These are phyloP conservation scores for Botrytis elliptica DNA, from an alignment of 2,329 filamentous ascomycete genomes.

Conservation along the genomic window DNA sequence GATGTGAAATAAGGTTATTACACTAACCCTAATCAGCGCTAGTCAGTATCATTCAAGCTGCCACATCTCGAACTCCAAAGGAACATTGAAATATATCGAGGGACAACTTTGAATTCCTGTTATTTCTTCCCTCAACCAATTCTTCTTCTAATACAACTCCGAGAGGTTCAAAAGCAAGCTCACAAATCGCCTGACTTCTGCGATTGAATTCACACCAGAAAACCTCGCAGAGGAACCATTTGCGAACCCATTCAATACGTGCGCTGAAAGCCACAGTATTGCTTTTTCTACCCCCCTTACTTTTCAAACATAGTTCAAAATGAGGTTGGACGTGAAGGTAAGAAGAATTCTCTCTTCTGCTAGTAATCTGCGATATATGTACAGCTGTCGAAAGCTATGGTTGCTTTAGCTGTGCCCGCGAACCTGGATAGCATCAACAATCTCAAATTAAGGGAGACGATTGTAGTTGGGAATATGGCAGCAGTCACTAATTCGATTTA, in stretches of 20 bases:
- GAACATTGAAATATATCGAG: slow-evolving; percentile 8
- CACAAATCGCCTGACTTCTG: not conserved
- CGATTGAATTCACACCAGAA: not conserved
- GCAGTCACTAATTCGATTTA: slow-evolving; percentile 40
- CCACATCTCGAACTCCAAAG: slow-evolving; percentile 21
- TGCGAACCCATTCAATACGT: slow-evolving; percentile 18
- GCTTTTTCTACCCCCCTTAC: slow-evolving; percentile 28
- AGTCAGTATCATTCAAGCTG: slow-evolving; percentile 22
- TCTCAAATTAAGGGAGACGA: slow-evolving; percentile 29
- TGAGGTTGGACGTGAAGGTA: slow-evolving; percentile 62
- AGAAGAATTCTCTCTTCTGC: slow-evolving; percentile 28
- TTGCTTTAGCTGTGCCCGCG: slow-evolving; percentile 18
- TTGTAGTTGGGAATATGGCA: slow-evolving; percentile 29
- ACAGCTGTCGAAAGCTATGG: not conserved
- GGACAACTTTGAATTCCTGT: not conserved
- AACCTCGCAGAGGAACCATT: slow-evolving; percentile 24
- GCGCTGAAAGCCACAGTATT: slow-evolving; percentile 30
- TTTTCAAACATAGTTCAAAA: slow-evolving; percentile 39
- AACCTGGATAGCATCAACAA: slow-evolving; percentile 23
- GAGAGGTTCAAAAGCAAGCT: not conserved
- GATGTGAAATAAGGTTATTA: slow-evolving; percentile 5
- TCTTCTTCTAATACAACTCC: not conserved
- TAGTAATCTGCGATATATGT: not conserved
- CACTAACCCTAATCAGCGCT: slow-evolving; percentile 22
- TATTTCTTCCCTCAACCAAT: not conserved